Base-by-base conservation (phyloP, 257 asterid species). In the Dorcoceras hygrometricum region DNA sequence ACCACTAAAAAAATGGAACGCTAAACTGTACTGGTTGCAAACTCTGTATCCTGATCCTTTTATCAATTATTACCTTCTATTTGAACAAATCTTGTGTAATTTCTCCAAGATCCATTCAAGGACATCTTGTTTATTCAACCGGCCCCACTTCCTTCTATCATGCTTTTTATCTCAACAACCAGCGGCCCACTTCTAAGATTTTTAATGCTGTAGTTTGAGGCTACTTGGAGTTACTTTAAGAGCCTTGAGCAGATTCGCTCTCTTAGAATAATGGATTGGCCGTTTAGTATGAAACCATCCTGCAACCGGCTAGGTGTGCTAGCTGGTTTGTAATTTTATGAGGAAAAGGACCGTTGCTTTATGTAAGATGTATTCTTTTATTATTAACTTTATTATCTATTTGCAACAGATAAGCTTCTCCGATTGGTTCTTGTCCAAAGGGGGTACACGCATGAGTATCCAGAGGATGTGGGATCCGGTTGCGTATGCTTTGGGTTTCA, bases 381-480 rank as follows among this genome's bases (percentile, higher is more conserved):
- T 57, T 46, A 51, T 59, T 79, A 65, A 43, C 66, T 59, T 66
- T 24, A 24, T 48, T 12, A 62, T 66, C 8, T 56, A 54, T 28
- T 76, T 76, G 31, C 66, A 54, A 81, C 91, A 90, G 99, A 69
- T 90, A 68, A 88, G 97, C 91, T 94, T 90, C 86, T 87, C 99
- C 1, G 87, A 90, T 27, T 94, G 99, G 99, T 94, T 94, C 85
- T 69, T 94, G 76, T 88, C 99, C 70, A 94, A 78, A 85, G 99
- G 99, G 3, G 99, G 99, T 22, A 94, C 99, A 8, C 95, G 96
- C 23, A 57, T 64, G 73, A 94, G 99, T 68, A 90, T 94, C 71
- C 97, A 85, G 84, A 89, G 95, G 77, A 88, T 94, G 96, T 94
- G 99, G 99, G 99, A 94, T 70, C 96, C 97, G 68, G 99, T 94